Evolutionary conservation across 306 rosid species (phyloP), one percentile per base, ranked within the genome.

Genomic region (Trifolium subterraneum): DNA sequence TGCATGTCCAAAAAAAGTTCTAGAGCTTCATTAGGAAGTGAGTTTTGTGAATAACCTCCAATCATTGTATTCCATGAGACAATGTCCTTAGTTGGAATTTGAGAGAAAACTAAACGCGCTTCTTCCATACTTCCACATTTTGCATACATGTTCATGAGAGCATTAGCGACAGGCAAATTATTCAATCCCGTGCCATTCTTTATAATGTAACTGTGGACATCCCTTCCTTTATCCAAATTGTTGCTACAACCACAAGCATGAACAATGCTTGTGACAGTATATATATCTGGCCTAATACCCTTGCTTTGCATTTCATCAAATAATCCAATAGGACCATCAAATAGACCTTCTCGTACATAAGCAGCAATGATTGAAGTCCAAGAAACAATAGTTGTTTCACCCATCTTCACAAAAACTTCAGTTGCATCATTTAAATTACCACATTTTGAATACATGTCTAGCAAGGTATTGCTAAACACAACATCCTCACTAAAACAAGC

Each of bases 91-190:
- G 67, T 42, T 12, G 71, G 84, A 73, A 85, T 80, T 73, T 59
- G 73, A 74, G 86, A 84, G 73, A 92, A 86, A 58, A 92, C 79
- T 18, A 36, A 65, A 73, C 67, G 76, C 77, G 97, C 96, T 41
- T 92, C 93, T 63, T 82, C 86, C 90, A 88, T 85, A 83, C 88
- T 84, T 71, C 97, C 89, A 70, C 96, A 89, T 85, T 86, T 92
- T 52, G 93, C 93, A 80, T 88, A 87, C 96, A 89, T 92, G 80
- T 92, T 91, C 90, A 83, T 80, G 62, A 92, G 96, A 80, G 96
- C 87, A 82, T 92, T 92, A 72, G 88, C 83, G 27, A 89, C 85
- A 61, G 80, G 85, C 64, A 86, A 76, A 81, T 67, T 70, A 81
- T 67, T 70, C 0, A 68, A 81, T 56, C 76, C 93, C 80, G 85